Conservation (phyloP, 2,329 filamentous ascomycete genomes). For the Fusarium camptoceras region DNA sequence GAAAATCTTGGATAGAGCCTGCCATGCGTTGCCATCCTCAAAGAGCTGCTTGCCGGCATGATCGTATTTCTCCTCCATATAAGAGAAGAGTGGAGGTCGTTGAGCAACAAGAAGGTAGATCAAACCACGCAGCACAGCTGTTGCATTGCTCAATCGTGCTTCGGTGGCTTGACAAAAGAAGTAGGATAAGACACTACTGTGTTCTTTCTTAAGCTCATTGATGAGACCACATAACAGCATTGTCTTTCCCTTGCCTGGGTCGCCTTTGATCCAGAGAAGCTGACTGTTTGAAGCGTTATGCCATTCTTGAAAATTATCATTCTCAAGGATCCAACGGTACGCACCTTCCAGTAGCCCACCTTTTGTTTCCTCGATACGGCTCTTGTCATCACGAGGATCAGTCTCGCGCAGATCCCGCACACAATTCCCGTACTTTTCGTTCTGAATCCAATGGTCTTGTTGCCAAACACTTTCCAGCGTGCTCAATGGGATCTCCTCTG, state of each 20-base stretch:
- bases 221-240: constrained; percentile 57
- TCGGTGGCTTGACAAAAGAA: background rate
- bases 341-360: constrained; percentile 50
- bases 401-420: constrained; percentile 46
- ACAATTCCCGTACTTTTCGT: constrained; percentile 6
- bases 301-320: constrained; percentile 39
- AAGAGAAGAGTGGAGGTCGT: rapidly evolving
- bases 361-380: constrained; percentile 51
- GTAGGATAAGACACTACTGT: rapidly evolving
- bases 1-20: background rate
- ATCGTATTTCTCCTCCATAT: background rate
- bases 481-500: rapidly evolving
- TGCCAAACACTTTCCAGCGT: rapidly evolving
- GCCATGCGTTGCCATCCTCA: background rate
- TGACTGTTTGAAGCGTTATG: background rate
- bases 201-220: background rate
- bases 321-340: constrained; percentile 53
- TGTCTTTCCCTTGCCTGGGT: constrained; percentile 58
- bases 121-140: background rate
- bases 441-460: background rate
- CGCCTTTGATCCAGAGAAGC: constrained; percentile 55
- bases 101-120: background rate
- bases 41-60: rapidly evolving
- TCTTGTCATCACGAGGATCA: constrained; percentile 51
- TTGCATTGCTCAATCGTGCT: background rate